These are phyloP conservation scores for Malus domestica DNA, from an alignment of 306 rosid species.

Conservation along the genomic window DNA sequence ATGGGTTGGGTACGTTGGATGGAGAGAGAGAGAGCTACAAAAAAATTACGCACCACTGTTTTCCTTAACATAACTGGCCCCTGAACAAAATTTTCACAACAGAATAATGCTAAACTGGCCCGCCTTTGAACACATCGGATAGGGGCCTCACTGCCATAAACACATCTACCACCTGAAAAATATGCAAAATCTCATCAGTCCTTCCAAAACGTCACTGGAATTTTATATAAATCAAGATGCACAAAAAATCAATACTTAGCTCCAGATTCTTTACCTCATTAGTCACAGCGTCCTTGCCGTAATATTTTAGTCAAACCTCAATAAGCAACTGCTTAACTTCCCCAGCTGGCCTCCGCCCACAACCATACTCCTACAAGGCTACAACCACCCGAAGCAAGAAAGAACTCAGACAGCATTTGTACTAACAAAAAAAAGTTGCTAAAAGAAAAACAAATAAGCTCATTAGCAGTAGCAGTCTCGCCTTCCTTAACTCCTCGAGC, in stretches of 20 bases:
- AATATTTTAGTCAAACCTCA: constrained; percentile 59
- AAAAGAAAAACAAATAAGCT: not conserved
- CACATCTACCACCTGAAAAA: constrained; percentile 79
- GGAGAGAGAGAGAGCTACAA: too few species aligned
- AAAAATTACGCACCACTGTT: too few species aligned
- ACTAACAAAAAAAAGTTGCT: not conserved
- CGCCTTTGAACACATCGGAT: constrained; percentile 48
- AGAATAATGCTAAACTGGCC: too few species aligned
- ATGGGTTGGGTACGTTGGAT: too few species aligned
- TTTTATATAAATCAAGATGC: not conserved
- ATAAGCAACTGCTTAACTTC: constrained; percentile 73
- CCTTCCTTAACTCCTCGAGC: constrained; percentile 67
- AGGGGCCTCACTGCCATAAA: constrained; percentile 87
- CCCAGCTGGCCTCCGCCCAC: constrained; percentile 82
- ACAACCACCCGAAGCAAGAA: constrained; percentile 1
- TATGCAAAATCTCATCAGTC: not conserved
- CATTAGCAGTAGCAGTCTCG: constrained; percentile 12
- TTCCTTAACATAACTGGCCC: too few species aligned
- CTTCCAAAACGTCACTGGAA: not conserved
- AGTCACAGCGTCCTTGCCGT: constrained; percentile 62
- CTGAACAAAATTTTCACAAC: too few species aligned
- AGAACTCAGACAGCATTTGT: not conserved
- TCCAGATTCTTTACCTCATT: not conserved
- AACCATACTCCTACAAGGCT: constrained; percentile 58
- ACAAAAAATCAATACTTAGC: too few species aligned